Evolutionary conservation across 495 filamentous ascomycete genomes (phyloP).

Genomic region (Aspergillus homomorphus): DNA sequence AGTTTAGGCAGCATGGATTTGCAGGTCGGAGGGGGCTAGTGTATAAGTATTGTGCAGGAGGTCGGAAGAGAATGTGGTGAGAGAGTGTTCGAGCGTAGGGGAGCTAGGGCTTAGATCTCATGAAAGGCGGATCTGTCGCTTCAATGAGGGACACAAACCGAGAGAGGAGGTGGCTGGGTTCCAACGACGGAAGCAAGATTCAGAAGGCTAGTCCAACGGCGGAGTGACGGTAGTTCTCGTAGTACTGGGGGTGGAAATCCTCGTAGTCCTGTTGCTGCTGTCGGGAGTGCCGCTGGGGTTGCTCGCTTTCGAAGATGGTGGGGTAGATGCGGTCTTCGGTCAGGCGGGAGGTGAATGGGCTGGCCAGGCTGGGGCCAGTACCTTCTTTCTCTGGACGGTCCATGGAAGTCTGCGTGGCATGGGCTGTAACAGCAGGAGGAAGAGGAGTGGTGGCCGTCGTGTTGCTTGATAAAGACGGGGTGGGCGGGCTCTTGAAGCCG

Average conservation of each 20-base stretch:
- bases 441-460: slow-evolving; percentile 23
- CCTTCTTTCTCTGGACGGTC: slow-evolving; percentile 26
- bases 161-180: too few relatives aligned
- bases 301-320: slow-evolving; percentile 30
- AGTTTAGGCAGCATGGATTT: too few relatives aligned
- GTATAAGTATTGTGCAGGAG: not conserved
- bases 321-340: slow-evolving; percentile 17
- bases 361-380: slow-evolving; percentile 20
- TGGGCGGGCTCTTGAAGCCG: slow-evolving; percentile 14
- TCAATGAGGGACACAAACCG: not conserved
- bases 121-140: not conserved
- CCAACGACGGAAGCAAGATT: not conserved
- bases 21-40: not conserved
- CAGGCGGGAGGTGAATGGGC: slow-evolving; percentile 7
- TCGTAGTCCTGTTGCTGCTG: slow-evolving; percentile 12
- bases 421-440: not conserved
- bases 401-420: slow-evolving; percentile 25
- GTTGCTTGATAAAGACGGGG: slow-evolving; percentile 28
- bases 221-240: slow-evolving; percentile 26
- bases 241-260: slow-evolving; percentile 17
- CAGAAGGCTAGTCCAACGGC: slow-evolving; percentile 40
- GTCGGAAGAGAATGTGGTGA: too few relatives aligned
- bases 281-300: slow-evolving; percentile 14
- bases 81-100: too few relatives aligned
- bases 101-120: too few relatives aligned